Base-by-base conservation (phyloP, 2,329 filamentous ascomycete species). In the Biscogniauxia marginata region DNA sequence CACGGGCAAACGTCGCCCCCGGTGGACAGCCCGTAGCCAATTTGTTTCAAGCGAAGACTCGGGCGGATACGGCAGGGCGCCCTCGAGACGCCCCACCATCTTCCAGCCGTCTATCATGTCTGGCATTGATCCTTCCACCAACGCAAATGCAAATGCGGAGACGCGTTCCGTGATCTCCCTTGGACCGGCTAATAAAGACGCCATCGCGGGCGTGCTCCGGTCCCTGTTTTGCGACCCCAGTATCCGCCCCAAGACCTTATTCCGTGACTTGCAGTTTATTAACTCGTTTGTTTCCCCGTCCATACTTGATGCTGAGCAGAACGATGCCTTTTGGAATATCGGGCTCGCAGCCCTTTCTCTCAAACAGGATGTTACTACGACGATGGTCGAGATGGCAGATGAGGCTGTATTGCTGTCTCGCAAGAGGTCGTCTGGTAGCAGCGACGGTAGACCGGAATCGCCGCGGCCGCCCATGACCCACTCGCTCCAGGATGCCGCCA, bases 321-420 rank as follows among this genome's bases (percentile, higher is more conserved):
- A 83, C 50, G 95, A 92, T 64, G 91, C 93, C 0, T 98, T 98
- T 71, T 90, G 92, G 84, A 91, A 96, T 66, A 89, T 92, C 22
- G 91, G 90, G 0, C 82, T 96, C 5, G 93, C 95, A 0, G 92
- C 93, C 1, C 79, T 97, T n/a, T 85, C 86, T 34, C 81, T 96
- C 52, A 98, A 97, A 72, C 86, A 91, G 63, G 91, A 96, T 62
- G 86, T 95, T 4, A 93, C 91, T 73, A 84, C 87, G 48, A 91
- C 90, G 51, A 96, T 90, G 85, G 84, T 90, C n/a, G 86, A 89
- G 66, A 84, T 89, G 47, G 87, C 87, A 1, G 86, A 89, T 67
- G 81, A 83, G 55, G 87, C 90, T 61, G 84, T 90, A 47, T 87
- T 87, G 0, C 82, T 85, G 62, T 83, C 81, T 23, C 84, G 88